Evolutionary conservation across 2,329 filamentous ascomycete genomes (phyloP).

Genomic region (Ploettnerulaceae sp.): DNA sequence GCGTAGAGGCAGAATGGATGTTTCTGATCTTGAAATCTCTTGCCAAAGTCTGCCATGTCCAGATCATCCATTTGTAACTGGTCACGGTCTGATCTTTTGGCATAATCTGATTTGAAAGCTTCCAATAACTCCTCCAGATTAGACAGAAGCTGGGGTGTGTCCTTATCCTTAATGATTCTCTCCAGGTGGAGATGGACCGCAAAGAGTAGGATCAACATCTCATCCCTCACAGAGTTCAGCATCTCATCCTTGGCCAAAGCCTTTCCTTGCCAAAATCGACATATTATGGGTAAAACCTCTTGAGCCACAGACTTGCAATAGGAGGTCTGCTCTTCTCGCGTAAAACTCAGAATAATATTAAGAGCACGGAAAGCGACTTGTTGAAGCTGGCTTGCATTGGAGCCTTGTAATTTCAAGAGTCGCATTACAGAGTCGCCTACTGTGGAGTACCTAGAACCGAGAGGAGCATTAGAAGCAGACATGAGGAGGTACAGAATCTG

Average conservation of each 20-base stretch:
- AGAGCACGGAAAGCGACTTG: conserved; percentile 70
- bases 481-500: conserved; percentile 62
- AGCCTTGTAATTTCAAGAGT: conserved; percentile 55
- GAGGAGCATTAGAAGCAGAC: conserved; percentile 61
- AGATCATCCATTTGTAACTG: conserved; percentile 77
- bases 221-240: conserved; percentile 60
- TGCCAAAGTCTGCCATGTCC: conserved; percentile 38
- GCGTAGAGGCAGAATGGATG: conserved; percentile 42
- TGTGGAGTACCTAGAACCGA: conserved; percentile 50
- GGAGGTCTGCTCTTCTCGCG: conserved; percentile 62
- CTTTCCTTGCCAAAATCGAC: conserved; percentile 73
- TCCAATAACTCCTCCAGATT: conserved; percentile 63
- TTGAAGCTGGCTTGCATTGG: conserved; percentile 59
- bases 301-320: conserved; percentile 55
- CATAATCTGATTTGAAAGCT: conserved; percentile 73
- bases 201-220: conserved; percentile 70
- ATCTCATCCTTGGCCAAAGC: conserved; percentile 53
- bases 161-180: conserved; percentile 44
- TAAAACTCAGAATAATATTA: conserved; percentile 63
- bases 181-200: conserved; percentile 60
- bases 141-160: conserved; percentile 31
- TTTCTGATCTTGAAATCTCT: conserved; percentile 1
- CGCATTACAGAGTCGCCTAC: conserved; percentile 53
- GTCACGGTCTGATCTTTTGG: conserved; percentile 62
- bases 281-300: conserved; percentile 65